Conservation (phyloP, 768 basidiomycete genomes). For the Paxillus involutus region DNA sequence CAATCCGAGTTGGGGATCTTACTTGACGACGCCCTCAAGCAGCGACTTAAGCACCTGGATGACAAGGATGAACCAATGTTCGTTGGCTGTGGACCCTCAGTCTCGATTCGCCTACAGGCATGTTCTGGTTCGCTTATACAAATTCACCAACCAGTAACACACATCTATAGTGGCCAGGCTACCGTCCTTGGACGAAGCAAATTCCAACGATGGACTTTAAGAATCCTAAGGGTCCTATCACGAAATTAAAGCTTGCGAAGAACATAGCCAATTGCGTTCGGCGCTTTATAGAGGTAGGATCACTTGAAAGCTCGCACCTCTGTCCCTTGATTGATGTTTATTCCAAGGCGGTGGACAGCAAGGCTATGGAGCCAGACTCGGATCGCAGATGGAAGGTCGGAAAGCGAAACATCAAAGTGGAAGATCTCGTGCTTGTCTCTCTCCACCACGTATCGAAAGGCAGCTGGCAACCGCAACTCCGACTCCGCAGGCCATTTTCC, state of each 20-base stretch:
- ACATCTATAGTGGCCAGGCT: conserved; percentile 70
- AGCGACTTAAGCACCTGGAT: conserved; percentile 52
- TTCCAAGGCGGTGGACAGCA: conserved; percentile 46
- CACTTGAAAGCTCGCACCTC: background rate
- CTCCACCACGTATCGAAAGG: conserved; percentile 84
- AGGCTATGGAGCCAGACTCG: conserved; percentile 62
- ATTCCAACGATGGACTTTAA: conserved; percentile 82
- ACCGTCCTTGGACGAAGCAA: conserved; percentile 74
- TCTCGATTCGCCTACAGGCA: conserved; percentile 78
- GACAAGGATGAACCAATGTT: conserved; percentile 69
- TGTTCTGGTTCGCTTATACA: conserved; percentile 15
- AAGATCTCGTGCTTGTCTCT: conserved; percentile 72
- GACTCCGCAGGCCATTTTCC: conserved; percentile 35
- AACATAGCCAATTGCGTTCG: conserved; percentile 77
- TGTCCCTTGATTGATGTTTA: conserved; percentile 5
- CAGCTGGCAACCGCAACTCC: conserved; percentile 78
- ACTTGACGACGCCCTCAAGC: conserved; percentile 62
- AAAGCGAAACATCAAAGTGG: conserved; percentile 51
- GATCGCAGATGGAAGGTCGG: conserved; percentile 68
- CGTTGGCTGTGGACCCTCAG: conserved; percentile 70
- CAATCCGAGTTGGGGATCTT: conserved; percentile 61
- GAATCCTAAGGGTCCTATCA: conserved; percentile 76
- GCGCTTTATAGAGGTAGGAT: conserved; percentile 60
- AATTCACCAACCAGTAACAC: background rate
- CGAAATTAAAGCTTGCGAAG: conserved; percentile 72